Percentiles rank a stretch among this genome's conserved stretches.
Evolutionary conservation across 2,329 filamentous ascomycete genomes (phyloP).

Genomic region (Trichoderma brevicompactum): DNA sequence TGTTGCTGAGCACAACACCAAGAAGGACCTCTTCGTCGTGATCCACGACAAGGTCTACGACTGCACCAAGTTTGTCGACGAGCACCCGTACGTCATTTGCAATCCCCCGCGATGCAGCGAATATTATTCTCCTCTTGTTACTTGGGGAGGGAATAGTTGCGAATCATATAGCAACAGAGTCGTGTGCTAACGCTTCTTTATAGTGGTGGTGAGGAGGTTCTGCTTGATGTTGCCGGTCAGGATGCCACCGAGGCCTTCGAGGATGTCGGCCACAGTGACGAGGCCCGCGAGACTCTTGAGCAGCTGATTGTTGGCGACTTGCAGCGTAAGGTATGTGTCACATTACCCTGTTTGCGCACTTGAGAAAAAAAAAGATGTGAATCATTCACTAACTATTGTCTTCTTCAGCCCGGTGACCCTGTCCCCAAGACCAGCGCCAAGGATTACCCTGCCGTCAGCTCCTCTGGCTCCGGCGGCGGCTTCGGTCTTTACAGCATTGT

Average conservation of each 20-base stretch:
- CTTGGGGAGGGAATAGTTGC: background rate
- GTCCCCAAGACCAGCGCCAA: constrained; percentile 63
- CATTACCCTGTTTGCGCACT: constrained; percentile 10
- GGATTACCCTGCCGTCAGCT: constrained; percentile 54
- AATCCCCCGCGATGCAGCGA: background rate
- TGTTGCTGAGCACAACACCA: constrained; percentile 82
- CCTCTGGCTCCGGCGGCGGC: constrained; percentile 64
- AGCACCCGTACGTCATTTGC: constrained; percentile 77
- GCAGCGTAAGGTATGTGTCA: constrained; percentile 73
- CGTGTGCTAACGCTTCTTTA: background rate
- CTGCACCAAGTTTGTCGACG: constrained; percentile 84
- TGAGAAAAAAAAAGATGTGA: background rate
- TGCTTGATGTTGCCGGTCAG: constrained; percentile 93
- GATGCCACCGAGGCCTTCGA: constrained; percentile 98
- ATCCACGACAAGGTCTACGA: constrained; percentile 98
- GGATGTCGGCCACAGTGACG: constrained; percentile 98
- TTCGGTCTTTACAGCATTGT: constrained; percentile 82
- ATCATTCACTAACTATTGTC: background rate
- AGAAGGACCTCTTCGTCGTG: constrained; percentile 91
- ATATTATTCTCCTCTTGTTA: background rate
- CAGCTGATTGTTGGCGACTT: constrained; percentile 74
- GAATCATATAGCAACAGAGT: background rate
- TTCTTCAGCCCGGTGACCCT: constrained; percentile 73
- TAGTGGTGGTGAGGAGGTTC: constrained; percentile 97
- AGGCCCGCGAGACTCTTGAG: constrained; percentile 91